Percentiles rank a stretch among this genome's conserved stretches.
These are phyloP conservation scores for Baudoinia panamericana DNA, from an alignment of 495 filamentous ascomycete genomes.

Conservation along the genomic window DNA sequence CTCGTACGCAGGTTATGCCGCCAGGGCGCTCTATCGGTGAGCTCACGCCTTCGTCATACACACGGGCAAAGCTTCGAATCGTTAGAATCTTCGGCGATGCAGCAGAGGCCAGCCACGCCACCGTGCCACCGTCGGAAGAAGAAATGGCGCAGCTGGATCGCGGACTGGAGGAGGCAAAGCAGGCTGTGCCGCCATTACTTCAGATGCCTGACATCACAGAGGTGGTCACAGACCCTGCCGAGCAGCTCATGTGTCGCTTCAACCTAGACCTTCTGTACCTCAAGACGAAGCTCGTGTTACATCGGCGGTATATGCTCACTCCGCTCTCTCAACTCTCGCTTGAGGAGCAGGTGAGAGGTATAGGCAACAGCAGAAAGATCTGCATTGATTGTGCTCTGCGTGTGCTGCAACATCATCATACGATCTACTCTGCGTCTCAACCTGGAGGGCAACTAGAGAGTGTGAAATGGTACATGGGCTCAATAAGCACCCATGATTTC, in stretches of 20 bases:
- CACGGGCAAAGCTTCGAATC: constrained; percentile 32
- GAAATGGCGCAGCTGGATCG: constrained; percentile 32
- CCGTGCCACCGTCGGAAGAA: constrained; percentile 26
- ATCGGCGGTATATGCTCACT: constrained; percentile 30
- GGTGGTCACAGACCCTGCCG: constrained; percentile 31
- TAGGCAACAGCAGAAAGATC: constrained; percentile 29
- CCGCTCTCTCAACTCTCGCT: constrained; percentile 7
- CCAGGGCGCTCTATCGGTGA: constrained; percentile 21
- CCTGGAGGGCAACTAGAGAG: constrained; percentile 33
- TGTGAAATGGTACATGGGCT: constrained; percentile 37
- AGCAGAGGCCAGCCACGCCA: constrained; percentile 32
- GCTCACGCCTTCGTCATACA: constrained; percentile 29
- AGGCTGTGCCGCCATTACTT: constrained; percentile 24
- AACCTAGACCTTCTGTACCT: constrained; percentile 33
- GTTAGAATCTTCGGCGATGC: constrained; percentile 33
- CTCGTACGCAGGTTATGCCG: constrained; percentile 22
- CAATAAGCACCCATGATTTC: constrained; percentile 36
- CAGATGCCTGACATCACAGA: constrained; percentile 29
- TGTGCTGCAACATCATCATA: constrained; percentile 31
- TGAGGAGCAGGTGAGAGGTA: constrained; percentile 9
- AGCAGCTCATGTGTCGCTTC: constrained; percentile 31
- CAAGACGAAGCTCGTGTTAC: constrained; percentile 34
- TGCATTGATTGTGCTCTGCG: constrained; percentile 34
- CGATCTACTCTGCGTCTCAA: constrained; percentile 26
- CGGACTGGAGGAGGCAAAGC: constrained; percentile 27